phyloP scores from a whole-genome alignment of 441 rosid species.

The Breynia disticha region DNA sequence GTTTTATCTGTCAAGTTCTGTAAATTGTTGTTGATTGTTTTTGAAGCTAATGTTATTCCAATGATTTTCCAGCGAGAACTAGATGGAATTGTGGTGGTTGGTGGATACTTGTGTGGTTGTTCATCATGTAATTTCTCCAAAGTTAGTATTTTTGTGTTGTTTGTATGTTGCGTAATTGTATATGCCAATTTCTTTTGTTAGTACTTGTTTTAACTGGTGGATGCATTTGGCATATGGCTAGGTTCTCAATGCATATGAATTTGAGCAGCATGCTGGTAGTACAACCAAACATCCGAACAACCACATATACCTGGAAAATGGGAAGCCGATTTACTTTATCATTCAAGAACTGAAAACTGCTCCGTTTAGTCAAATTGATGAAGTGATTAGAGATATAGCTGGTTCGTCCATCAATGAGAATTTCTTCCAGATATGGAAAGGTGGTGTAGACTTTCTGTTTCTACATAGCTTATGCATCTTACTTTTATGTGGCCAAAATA shows the following conservation, averaged over 20 bases:
- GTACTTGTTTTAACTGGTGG: conserved; percentile 5
- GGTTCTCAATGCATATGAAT: conserved; percentile 83
- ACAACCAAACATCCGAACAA: conserved; percentile 92
- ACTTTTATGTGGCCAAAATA: too few relatives aligned
- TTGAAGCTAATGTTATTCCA: conserved; percentile 13
- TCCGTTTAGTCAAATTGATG: conserved; percentile 44
- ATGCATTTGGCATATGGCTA: conserved; percentile 20
- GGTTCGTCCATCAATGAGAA: conserved; percentile 76
- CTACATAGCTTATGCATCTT: too few relatives aligned
- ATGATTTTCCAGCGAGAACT: conserved; percentile 45
- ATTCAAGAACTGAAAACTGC: conserved; percentile 76
- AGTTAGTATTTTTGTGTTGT: too few relatives aligned
- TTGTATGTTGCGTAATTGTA: too few relatives aligned
- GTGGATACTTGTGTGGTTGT: conserved; percentile 95
- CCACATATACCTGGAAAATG: conserved; percentile 86
- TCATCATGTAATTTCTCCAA: conserved; percentile 51
- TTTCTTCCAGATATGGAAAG: conserved; percentile 84
- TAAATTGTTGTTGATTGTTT: conserved; percentile 5
- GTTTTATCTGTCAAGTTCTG: neutral
- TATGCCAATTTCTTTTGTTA: conserved; percentile 9
- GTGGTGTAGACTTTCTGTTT: conserved; percentile 25
- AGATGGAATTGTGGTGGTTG: conserved; percentile 52
- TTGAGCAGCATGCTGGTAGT: conserved; percentile 87
- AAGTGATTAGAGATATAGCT: conserved; percentile 64
- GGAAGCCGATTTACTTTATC: conserved; percentile 63